phyloP scores from a whole-genome alignment of 805 yeast species.

The Barnettozyma botsteinii region DNA sequence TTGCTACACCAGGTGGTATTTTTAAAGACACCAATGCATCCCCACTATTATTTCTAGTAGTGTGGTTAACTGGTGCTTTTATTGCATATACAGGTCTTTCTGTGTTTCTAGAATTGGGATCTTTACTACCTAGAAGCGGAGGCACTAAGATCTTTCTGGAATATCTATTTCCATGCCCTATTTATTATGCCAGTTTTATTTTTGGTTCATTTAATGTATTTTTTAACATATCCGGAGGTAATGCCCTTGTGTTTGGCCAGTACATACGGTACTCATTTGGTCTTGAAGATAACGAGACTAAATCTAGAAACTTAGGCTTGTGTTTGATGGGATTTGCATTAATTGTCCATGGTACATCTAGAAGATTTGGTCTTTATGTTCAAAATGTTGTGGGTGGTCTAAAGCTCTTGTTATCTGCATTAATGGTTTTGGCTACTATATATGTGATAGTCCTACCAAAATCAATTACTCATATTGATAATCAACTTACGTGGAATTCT shows the following conservation, averaged over 20 bases:
- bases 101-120: slow-evolving; percentile 62
- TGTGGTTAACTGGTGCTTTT: slow-evolving; percentile 57
- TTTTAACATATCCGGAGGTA: slow-evolving; percentile 50
- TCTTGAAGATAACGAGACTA: slow-evolving; percentile 31
- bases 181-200: slow-evolving; percentile 44
- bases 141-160: slow-evolving; percentile 68
- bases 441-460: slow-evolving; percentile 46
- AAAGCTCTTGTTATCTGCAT: slow-evolving; percentile 45
- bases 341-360: slow-evolving; percentile 51
- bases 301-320: slow-evolving; percentile 37
- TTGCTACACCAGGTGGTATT: slow-evolving; percentile 47
- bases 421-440: slow-evolving; percentile 50
- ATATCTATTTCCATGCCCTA: slow-evolving; percentile 53
- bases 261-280: slow-evolving; percentile 41
- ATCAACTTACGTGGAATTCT: slow-evolving; percentile 32
- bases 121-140: slow-evolving; percentile 63
- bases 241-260: slow-evolving; percentile 54
- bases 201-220: slow-evolving; percentile 36
- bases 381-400: slow-evolving; percentile 59
- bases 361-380: slow-evolving; percentile 47
- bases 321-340: slow-evolving; percentile 30
- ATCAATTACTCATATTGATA: slow-evolving; percentile 39
- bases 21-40: slow-evolving; percentile 58
- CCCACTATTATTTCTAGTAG: slow-evolving; percentile 47
- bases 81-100: slow-evolving; percentile 59